These are phyloP conservation scores for Ambispora gerdemannii DNA, from an alignment of 192 early-diverging fungal genomes.

Conservation along the genomic window DNA sequence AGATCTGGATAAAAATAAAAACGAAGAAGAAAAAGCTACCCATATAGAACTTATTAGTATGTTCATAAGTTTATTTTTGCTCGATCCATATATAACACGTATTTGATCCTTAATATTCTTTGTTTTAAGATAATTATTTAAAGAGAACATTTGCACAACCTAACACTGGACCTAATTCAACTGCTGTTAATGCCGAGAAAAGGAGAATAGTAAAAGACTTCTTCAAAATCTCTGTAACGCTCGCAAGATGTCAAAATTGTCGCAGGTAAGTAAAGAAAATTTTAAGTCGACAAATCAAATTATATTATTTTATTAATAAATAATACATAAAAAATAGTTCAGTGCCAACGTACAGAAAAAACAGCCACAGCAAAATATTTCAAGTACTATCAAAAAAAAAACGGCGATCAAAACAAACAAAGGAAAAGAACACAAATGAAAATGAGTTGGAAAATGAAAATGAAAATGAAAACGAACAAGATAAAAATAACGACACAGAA, in stretches of 20 bases:
- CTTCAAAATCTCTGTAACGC: conserved; percentile 40
- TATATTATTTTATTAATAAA: no score
- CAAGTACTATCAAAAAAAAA: conserved; percentile 62
- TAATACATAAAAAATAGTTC: no score
- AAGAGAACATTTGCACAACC: no score
- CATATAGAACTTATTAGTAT: no score
- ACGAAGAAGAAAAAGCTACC: conserved; percentile 51
- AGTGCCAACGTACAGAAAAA: conserved; percentile 62
- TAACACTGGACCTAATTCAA: no score
- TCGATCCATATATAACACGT: no score
- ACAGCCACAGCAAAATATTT: conserved; percentile 84
- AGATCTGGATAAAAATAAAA: conserved; percentile 43
- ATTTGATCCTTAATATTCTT: no score
- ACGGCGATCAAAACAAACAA: conserved; percentile 29
- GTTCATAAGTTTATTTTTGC: no score
- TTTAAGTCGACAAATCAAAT: no score
- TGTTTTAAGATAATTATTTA: no score
- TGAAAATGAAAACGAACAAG: conserved; percentile 43
- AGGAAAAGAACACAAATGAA: conserved; percentile 27
- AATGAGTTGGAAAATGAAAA: conserved; percentile 39
- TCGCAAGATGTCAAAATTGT: conserved; percentile 66
- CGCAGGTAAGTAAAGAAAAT: conserved; percentile 43
- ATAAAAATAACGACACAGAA: conserved; percentile 37
- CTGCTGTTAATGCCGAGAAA: conserved; percentile 51
- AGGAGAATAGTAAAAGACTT: conserved; percentile 51